A percentile compares a stretch with the other conserved stretches of the same genome.
Conservation (phyloP, 805 yeast species). For the Jamesozyma rosinii region DNA sequence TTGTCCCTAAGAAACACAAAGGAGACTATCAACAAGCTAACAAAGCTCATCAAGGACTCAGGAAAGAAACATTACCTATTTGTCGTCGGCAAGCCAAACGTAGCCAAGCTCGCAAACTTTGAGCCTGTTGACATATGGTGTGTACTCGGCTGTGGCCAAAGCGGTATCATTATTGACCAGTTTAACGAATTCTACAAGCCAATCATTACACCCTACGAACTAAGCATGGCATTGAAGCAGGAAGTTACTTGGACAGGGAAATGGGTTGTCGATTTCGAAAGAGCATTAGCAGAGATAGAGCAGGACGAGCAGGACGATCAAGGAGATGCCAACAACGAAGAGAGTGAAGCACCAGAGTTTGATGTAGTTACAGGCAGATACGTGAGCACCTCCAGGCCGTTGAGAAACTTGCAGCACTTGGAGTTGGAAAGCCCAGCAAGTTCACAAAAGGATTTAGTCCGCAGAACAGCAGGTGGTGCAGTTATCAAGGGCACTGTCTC, state of each 20-base stretch:
- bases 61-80: slow-evolving; percentile 89
- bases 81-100: slow-evolving; percentile 97
- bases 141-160: slow-evolving; percentile 86
- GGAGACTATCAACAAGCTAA: slow-evolving; percentile 51
- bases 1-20: slow-evolving; percentile 71
- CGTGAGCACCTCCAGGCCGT: slow-evolving; percentile 62
- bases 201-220: slow-evolving; percentile 86
- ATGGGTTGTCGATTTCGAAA: slow-evolving; percentile 79
- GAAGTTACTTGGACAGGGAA: slow-evolving; percentile 85
- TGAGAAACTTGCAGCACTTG: slow-evolving; percentile 56
- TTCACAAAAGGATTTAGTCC: slow-evolving; percentile 34
- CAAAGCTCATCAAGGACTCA: slow-evolving; percentile 52
- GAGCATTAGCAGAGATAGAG: slow-evolving; percentile 36
- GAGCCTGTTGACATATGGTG: slow-evolving; percentile 95
- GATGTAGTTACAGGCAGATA: slow-evolving; percentile 80
- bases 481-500: slow-evolving; percentile 73
- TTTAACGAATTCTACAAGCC: slow-evolving; percentile 79
- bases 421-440: slow-evolving; percentile 42
- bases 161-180: slow-evolving; percentile 80
- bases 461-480: slow-evolving; percentile 49
- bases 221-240: slow-evolving; percentile 66
- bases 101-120: slow-evolving; percentile 91
- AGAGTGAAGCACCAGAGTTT: slow-evolving; percentile 57
- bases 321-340: slow-evolving; percentile 11
- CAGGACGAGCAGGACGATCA: slow-evolving; percentile 24